These are phyloP conservation scores for Ophiosphaerella narmari DNA, from an alignment of 2,329 filamentous ascomycete species.

Conservation along the genomic window DNA sequence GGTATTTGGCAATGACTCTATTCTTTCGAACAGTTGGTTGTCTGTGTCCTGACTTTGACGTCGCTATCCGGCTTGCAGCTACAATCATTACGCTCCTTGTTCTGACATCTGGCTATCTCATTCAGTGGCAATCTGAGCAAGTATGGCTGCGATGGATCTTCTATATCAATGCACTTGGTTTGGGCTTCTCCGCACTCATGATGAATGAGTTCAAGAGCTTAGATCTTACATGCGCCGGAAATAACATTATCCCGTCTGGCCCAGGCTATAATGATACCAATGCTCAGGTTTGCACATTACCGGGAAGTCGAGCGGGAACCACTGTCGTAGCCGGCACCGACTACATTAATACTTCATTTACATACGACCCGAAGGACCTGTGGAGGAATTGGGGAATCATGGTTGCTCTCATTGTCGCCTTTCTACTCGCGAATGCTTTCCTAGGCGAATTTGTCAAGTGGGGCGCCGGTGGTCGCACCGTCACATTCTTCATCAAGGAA, in stretches of 20 bases:
- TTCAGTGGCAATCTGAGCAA: slow-evolving; percentile 75
- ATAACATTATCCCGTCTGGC: slow-evolving; percentile 73
- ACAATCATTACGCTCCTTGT: slow-evolving; percentile 82
- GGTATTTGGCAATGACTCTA: slow-evolving; percentile 51
- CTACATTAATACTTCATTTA: slow-evolving; percentile 72
- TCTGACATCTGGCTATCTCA: slow-evolving; percentile 80
- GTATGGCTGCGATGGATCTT: slow-evolving; percentile 85
- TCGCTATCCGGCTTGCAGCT: slow-evolving; percentile 79
- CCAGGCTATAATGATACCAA: slow-evolving; percentile 71
- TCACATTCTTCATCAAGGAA: slow-evolving; percentile 76
- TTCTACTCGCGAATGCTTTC: slow-evolving; percentile 72
- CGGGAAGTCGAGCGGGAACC: slow-evolving; percentile 71
- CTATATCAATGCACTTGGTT: slow-evolving; percentile 77
- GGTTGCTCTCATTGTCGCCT: slow-evolving; percentile 73
- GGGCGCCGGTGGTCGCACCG: slow-evolving; percentile 78
- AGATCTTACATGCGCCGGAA: slow-evolving; percentile 69
- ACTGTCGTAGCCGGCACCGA: slow-evolving; percentile 65
- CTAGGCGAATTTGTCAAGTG: slow-evolving; percentile 79
- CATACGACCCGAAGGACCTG: slow-evolving; percentile 68
- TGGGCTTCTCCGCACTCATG: slow-evolving; percentile 80
- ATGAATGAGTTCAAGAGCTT: slow-evolving; percentile 80
- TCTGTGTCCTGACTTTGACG: slow-evolving; percentile 79
- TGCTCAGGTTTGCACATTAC: slow-evolving; percentile 80
- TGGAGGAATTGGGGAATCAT: slow-evolving; percentile 74
- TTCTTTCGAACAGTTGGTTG: slow-evolving; percentile 60